Percentiles rank a stretch among this genome's conserved stretches.
phyloP scores from a whole-genome alignment of 305 asterid species.

The Rubia peregrina region DNA sequence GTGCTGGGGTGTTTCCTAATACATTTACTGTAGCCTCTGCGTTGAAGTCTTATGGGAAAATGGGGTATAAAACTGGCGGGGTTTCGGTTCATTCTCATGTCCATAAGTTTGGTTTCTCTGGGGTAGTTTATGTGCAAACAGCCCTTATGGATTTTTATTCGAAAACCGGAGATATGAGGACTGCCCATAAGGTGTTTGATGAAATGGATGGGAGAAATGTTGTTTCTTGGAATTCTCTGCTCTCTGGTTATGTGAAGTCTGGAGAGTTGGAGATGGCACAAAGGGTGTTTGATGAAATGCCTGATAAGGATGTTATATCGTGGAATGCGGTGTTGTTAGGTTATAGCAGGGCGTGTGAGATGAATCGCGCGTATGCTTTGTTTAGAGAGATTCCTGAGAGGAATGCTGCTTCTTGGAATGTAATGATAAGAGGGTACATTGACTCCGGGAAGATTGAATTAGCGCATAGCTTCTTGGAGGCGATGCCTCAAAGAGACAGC shows the following conservation, averaged over 20 bases:
- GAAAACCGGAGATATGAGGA: constrained; percentile 52
- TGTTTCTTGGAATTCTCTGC: constrained; percentile 71
- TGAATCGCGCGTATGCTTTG: constrained; percentile 59
- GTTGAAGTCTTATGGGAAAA: constrained; percentile 60
- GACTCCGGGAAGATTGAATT: constrained; percentile 54
- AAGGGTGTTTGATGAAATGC: constrained; percentile 59
- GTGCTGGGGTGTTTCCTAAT: constrained; percentile 44
- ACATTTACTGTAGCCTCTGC: constrained; percentile 68
- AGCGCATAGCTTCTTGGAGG: constrained; percentile 55
- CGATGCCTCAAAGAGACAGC: constrained; percentile 48
- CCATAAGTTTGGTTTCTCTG: constrained; percentile 48
- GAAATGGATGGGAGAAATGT: constrained; percentile 53
- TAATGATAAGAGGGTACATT: constrained; percentile 58
- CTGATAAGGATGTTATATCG: constrained; percentile 56
- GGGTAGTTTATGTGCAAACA: constrained; percentile 64
- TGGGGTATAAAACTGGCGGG: constrained; percentile 37
- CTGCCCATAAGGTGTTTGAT: constrained; percentile 57
- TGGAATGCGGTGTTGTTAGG: constrained; percentile 79
- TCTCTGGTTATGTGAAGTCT: constrained; percentile 49
- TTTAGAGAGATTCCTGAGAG: constrained; percentile 65
- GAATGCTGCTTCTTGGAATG: constrained; percentile 76
- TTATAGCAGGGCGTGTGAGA: constrained; percentile 40
- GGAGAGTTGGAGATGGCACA: constrained; percentile 56
- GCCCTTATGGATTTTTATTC: constrained; percentile 67
- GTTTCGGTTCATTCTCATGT: constrained; percentile 62